Evolutionary conservation across 805 yeast species (phyloP), one percentile per base, ranked within the genome.

Genomic region (Vanderwaltozyma polyspora): DNA sequence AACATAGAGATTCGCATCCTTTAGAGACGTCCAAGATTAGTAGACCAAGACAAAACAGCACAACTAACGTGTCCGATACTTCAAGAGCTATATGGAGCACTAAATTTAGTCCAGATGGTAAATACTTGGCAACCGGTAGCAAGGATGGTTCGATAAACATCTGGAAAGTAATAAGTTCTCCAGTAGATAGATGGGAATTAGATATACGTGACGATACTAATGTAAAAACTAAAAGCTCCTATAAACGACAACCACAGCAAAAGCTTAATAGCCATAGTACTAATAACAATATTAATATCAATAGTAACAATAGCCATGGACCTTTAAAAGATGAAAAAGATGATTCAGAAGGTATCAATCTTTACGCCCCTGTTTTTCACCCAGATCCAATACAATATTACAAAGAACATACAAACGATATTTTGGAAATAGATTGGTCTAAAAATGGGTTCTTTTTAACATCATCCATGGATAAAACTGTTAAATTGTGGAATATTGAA

Each of bases 391-490:
- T 66, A 10, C 64, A 72, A 22, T 68, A 67, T 12, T 80, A 74
- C 41, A 57, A 54, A 28, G 91, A 82, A 13, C 96, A 89, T 56
- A 55, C 69, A 0, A 71, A 71, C 30, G 80, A 84, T 39, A 67
- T 89, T 12, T 54, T 84, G 12, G 73, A 80, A 8, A 51, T 87
- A 19, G 83, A 82, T 47, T 87, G 96, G 96, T 79, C 93, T 32
- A 79, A 79, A 46, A 86, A 85, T 57, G 79, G 79, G 51, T 87
- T 87, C 46, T 52, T 89, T 21, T 53, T 85, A 1, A 67, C 91
- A 0, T 77, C 91, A 5, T 80, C 94, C 2, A 81, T 83, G 80
- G 97, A 87, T 57, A 70, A 72, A 42, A 79, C 93, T 0, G 94
- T 76, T 2, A 72, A 73, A 42, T 60, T 87, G 31, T 87, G 96